phyloP scores from a whole-genome alignment of 2,329 filamentous ascomycete genomes.

The Leptodontidium sp. region DNA sequence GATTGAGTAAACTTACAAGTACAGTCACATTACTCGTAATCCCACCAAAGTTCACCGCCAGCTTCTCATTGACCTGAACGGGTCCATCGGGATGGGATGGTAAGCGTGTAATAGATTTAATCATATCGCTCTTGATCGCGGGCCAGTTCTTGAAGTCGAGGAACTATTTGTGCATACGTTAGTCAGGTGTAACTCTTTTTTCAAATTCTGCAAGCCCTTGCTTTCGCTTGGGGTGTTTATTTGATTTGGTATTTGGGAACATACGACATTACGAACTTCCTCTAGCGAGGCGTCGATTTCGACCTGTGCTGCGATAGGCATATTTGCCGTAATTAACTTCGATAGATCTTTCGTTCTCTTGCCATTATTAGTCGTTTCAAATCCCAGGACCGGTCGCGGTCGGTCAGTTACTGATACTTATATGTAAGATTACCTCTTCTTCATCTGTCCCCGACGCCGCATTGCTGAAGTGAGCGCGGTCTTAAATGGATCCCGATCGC shows the following conservation, averaged over 20 bases:
- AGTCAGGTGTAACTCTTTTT: background rate
- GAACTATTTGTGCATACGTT: constrained; percentile 19
- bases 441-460: background rate
- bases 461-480: background rate
- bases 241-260: background rate
- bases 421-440: background rate
- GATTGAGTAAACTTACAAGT: constrained; percentile 6
- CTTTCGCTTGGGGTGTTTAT: background rate
- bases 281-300: constrained; percentile 31
- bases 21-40: constrained; percentile 22
- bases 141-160: constrained; percentile 27
- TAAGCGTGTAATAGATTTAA: constrained; percentile 12
- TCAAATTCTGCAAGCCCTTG: background rate
- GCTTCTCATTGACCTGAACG: constrained; percentile 18
- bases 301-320: constrained; percentile 19
- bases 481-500: background rate
- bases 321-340: background rate
- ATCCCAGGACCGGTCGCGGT: no score
- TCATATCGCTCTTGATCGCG: constrained; percentile 18
- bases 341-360: no score
- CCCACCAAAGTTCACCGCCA: constrained; percentile 24
- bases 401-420: background rate
- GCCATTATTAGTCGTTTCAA: no score
- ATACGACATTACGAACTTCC: constrained; percentile 28
- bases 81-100: constrained; percentile 20